Evolutionary conservation across 78 protist genomes (phyloP).

Genomic region (Cavenderia fasciculata): DNA sequence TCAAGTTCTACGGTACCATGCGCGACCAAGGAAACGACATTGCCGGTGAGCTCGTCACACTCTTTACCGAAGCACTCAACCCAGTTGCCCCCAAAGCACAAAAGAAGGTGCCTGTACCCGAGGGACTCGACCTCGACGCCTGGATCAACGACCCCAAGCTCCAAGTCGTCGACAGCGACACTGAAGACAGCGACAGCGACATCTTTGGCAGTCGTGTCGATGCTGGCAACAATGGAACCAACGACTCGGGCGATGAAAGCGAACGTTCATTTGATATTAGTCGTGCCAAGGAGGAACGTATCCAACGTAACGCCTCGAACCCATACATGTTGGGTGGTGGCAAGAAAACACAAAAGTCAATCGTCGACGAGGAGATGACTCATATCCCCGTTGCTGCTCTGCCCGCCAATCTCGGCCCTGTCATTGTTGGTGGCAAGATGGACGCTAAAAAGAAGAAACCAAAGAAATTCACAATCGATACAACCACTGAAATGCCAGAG

Average conservation of each 20-base stretch:
- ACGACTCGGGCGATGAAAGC: not conserved
- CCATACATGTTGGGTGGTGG: conserved; percentile 69
- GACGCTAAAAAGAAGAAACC: not conserved
- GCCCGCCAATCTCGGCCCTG: conserved; percentile 22
- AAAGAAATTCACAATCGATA: conserved; percentile 16
- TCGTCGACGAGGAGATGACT: not conserved
- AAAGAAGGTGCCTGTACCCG: conserved; percentile 87
- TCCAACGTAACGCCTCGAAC: conserved; percentile 31
- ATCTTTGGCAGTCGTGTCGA: conserved; percentile 2
- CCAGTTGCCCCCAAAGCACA: conserved; percentile 94
- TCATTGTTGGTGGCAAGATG: conserved; percentile 14
- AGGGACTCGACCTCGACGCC: conserved; percentile 80
- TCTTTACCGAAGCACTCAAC: conserved; percentile 86
- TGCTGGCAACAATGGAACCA: not conserved
- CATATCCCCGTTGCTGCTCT: conserved; percentile 49
- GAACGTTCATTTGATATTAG: not conserved
- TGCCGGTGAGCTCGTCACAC: conserved; percentile 31
- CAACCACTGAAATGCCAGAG: conserved; percentile 75
- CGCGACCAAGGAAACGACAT: conserved; percentile 42
- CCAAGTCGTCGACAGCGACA: conserved; percentile 40
- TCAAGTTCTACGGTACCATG: conserved; percentile 30
- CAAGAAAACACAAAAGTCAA: not conserved
- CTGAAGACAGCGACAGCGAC: conserved; percentile 9
- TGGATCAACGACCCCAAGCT: conserved; percentile 74
- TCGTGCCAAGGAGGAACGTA: conserved; percentile 46